phyloP scores from a whole-genome alignment of 1,284 basidiomycete species.

The Paramarasmius palmivorus region DNA sequence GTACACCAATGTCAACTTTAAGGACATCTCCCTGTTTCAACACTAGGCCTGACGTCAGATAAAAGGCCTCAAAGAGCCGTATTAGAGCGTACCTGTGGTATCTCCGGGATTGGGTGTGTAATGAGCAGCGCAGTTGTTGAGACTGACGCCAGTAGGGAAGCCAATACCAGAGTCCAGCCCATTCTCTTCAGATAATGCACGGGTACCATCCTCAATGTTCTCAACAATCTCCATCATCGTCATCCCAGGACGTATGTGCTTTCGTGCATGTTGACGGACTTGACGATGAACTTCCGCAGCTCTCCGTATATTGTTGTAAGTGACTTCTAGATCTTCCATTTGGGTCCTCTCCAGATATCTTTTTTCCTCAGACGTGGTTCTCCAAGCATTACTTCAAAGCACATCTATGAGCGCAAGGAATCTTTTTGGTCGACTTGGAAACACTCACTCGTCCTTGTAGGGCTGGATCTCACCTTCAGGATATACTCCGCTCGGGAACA shows the following conservation, averaged over 20 bases:
- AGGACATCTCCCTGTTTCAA: constrained; percentile 73
- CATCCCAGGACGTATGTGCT: constrained; percentile 91
- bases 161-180: constrained; percentile 88
- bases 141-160: constrained; percentile 94
- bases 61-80: not conserved
- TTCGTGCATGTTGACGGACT: constrained; percentile 83
- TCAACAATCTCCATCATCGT: constrained; percentile 94
- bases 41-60: constrained; percentile 1
- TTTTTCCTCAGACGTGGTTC: constrained; percentile 90
- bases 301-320: constrained; percentile 87
- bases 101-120: constrained; percentile 97
- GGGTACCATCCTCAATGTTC: constrained; percentile 88
- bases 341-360: constrained; percentile 79
- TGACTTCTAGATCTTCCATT: constrained; percentile 78
- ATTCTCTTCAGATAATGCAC: constrained; percentile 89
- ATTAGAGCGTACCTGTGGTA: constrained; percentile 63
- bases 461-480: constrained; percentile 92
- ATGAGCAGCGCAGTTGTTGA: constrained; percentile 96
- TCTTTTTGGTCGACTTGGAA: not conserved
- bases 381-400: constrained; percentile 72
- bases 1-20: constrained; percentile 98
- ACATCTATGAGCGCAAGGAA: constrained; percentile 4
- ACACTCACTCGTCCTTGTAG: constrained; percentile 85
- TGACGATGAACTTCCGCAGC: constrained; percentile 97
- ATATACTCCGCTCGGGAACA: constrained; percentile 86